Evolutionary conservation across 257 asterid genomes (phyloP).

Genomic region (Nicotiana sylvestris): DNA sequence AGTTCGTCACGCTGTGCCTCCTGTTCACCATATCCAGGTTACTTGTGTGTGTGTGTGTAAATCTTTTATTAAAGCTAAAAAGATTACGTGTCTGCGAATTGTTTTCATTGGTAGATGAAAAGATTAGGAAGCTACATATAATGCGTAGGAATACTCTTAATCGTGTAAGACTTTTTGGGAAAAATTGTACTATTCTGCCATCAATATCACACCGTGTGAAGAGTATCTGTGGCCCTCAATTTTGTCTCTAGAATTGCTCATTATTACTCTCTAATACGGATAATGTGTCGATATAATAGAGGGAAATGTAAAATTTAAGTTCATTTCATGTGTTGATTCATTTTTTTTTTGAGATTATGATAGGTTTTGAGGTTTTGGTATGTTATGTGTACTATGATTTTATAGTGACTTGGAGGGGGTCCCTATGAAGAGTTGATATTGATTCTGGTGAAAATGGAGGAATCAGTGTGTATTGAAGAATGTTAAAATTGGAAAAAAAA

Average conservation of each 20-base stretch:
- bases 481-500: not conserved
- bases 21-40: slow-evolving; percentile 48
- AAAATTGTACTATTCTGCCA: too few relatives aligned
- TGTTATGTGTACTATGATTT: not conserved
- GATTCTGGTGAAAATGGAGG: not conserved
- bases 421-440: not conserved
- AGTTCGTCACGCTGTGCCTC: slow-evolving; percentile 46
- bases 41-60: not conserved
- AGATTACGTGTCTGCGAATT: too few relatives aligned
- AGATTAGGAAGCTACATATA: too few relatives aligned
- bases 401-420: not conserved
- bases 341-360: not conserved
- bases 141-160: too few relatives aligned
- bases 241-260: not conserved
- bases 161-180: too few relatives aligned
- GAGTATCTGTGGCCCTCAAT: too few relatives aligned
- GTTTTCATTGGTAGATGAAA: too few relatives aligned
- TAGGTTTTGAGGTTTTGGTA: not conserved
- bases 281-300: not conserved
- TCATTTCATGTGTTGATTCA: not conserved
- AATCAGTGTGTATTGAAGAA: not conserved
- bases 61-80: too few relatives aligned
- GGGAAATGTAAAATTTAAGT: not conserved
- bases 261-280: not conserved
- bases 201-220: too few relatives aligned